Evolutionary conservation across 805 yeast species (phyloP).

Genomic region (Candida sithepensis): DNA sequence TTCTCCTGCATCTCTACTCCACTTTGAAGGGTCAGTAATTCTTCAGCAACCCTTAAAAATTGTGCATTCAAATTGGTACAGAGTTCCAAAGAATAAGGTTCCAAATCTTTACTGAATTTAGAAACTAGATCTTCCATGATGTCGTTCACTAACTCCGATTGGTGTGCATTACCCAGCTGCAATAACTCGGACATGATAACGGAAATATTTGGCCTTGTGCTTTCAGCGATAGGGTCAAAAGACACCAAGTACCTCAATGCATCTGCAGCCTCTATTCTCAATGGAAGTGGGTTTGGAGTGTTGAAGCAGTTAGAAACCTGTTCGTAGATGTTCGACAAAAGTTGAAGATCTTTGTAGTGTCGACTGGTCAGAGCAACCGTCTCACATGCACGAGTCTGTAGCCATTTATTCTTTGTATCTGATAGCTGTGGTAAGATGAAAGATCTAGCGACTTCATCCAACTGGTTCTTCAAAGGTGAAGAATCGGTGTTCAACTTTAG

Average conservation of each 20-base stretch:
- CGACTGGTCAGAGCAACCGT: conserved; percentile 35
- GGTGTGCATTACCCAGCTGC: conserved; percentile 67
- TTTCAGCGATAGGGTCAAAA: conserved; percentile 46
- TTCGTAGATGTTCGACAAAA: conserved; percentile 33
- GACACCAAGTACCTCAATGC: conserved; percentile 43
- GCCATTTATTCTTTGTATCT: conserved; percentile 48
- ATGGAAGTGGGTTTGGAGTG: conserved; percentile 40
- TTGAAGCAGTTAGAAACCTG: conserved; percentile 34
- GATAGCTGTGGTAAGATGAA: conserved; percentile 66
- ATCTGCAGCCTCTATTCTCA: conserved; percentile 50
- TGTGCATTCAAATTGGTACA: conserved; percentile 65
- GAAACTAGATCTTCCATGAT: conserved; percentile 95
- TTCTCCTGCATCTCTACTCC: conserved; percentile 35
- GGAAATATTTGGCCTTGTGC: conserved; percentile 59
- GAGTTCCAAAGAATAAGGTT: conserved; percentile 82
- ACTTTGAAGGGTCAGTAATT: conserved; percentile 42
- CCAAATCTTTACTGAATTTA: conserved; percentile 76
- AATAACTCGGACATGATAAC: conserved; percentile 76
- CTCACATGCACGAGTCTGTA: conserved; percentile 70
- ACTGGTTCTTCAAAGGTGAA: conserved; percentile 52
- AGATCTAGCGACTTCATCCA: conserved; percentile 58
- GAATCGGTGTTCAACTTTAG: conserved; percentile 47
- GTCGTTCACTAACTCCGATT: conserved; percentile 77
- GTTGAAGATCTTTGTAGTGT: conserved; percentile 25
- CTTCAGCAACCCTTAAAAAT: conserved; percentile 66